Base-by-base conservation (phyloP, 768 basidiomycete genomes). In the Suillus subaureus region DNA sequence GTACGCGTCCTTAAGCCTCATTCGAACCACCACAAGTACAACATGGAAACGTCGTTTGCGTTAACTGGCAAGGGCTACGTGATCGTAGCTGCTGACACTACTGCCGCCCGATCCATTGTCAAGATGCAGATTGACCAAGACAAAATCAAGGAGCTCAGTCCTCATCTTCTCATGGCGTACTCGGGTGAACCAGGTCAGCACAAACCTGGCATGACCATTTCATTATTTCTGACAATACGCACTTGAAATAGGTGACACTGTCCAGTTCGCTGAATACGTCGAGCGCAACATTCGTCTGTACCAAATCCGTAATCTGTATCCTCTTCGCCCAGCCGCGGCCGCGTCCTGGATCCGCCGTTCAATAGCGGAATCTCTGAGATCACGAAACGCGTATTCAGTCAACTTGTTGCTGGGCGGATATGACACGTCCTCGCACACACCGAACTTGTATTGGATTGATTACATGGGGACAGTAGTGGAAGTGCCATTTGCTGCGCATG, bases 61-160 rank as follows among this genome's bases (percentile, higher is more conserved):
- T 74, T 98, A 63, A 92, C 87, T 47, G 96, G 96, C 60, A 97
- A 97, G 76, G 96, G 89, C 72, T 99, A 94, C 79, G 91, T 94
- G 64, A 86, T 99, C 68, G 80, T 99, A 71, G 95, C 96, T 2
- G 89, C 96, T 12, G 97, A 99, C 79, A 94, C 91, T 9, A 93
- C 89, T 16, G 88, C 95, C 9, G 88, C 91, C 4, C 86, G 94
- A 70, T 97, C 95, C 39, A 94, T 99, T 79, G 90, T 99, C 75
- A 97, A 96, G 81, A 97, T 99, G 95, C 97, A 99, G 82, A 76
- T 84, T 43, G 95, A 97, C 79, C 93, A 94, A 80, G 96, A 99
- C 84, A 98, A 99, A 82, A 94, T 97, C 83, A 95, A 96, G 79
- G 84, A 86, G 28, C 84, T 99, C 51, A 90, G 93, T 67, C 89